Conservation (phyloP, 2,329 filamentous ascomycete species). For the Proliferodiscus dingleyae region DNA sequence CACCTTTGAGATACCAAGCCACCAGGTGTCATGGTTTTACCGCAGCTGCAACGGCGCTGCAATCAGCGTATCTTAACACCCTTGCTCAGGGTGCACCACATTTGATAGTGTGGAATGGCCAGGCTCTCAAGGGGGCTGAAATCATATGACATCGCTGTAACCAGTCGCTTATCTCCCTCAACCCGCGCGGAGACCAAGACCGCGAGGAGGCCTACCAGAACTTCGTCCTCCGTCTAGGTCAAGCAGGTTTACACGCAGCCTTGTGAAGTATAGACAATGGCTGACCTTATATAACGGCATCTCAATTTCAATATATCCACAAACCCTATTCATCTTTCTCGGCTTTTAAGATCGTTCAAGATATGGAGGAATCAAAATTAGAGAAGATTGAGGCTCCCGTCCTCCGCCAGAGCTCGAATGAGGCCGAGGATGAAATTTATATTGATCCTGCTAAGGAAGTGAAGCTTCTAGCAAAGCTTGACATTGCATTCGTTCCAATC, state of each 20-base stretch:
- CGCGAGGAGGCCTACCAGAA: not conserved
- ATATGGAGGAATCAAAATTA: slow-evolving; percentile 1
- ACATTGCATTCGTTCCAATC: slow-evolving; percentile 44
- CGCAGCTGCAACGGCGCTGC: too few species aligned
- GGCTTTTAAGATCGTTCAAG: not conserved
- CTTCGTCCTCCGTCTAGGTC: not conserved
- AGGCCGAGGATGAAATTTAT: slow-evolving; percentile 3
- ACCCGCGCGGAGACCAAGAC: not conserved
- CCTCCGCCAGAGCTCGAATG: not conserved
- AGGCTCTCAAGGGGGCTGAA: not conserved
- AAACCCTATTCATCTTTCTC: too few species aligned
- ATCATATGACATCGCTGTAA: not conserved
- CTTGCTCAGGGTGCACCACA: too few species aligned
- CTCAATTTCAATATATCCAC: too few species aligned
- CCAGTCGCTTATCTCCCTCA: not conserved
- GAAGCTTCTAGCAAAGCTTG: slow-evolving; percentile 43
- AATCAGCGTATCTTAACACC: too few species aligned
- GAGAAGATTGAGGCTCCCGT: not conserved
- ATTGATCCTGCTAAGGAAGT: slow-evolving; percentile 42
- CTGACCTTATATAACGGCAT: too few species aligned
- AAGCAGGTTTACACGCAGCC: too few species aligned
- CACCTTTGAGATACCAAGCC: too few species aligned
- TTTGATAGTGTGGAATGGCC: too few species aligned
- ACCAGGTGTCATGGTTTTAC: too few species aligned
- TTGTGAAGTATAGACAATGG: too few species aligned